phyloP scores from a whole-genome alignment of 176 grass and related monocot genomes.

The Lolium perenne region DNA sequence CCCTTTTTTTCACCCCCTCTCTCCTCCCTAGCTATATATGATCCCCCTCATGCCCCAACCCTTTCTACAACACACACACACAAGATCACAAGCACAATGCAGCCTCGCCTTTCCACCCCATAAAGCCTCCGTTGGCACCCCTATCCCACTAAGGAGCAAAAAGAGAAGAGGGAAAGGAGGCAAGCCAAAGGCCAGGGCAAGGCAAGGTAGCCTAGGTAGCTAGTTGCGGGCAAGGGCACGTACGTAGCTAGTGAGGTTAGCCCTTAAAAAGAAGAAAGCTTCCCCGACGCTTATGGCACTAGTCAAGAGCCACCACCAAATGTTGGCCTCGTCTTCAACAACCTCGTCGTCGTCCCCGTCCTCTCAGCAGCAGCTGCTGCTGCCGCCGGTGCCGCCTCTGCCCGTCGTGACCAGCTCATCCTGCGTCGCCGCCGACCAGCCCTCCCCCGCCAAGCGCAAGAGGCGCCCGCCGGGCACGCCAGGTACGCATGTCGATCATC shows the following conservation, averaged over 20 bases:
- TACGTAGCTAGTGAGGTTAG: slow-evolving; percentile 21
- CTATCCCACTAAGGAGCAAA: slow-evolving; percentile 73
- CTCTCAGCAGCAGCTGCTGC: slow-evolving; percentile 6
- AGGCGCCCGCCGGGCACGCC: slow-evolving; percentile 75
- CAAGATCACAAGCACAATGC: slow-evolving; percentile 38
- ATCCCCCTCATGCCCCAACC: slow-evolving; percentile 54
- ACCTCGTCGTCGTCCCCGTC: slow-evolving; percentile 50
- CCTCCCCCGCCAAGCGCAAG: slow-evolving; percentile 76
- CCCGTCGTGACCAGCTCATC: not conserved
- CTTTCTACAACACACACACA: slow-evolving; percentile 47
- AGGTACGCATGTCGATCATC: slow-evolving; percentile 44
- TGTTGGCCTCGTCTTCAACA: slow-evolving; percentile 64
- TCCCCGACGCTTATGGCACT: slow-evolving; percentile 54
- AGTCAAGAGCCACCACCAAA: slow-evolving; percentile 73
- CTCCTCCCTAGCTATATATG: slow-evolving; percentile 53
- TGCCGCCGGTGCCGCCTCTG: not conserved
- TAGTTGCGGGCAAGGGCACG: not conserved
- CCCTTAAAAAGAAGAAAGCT: slow-evolving; percentile 45
- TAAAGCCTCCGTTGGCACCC: slow-evolving; percentile 70
- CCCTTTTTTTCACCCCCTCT: slow-evolving; percentile 45
- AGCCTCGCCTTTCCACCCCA: slow-evolving; percentile 62
- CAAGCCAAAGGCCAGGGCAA: slow-evolving; percentile 18
- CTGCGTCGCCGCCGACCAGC: slow-evolving; percentile 36
- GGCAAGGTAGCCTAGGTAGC: not conserved
- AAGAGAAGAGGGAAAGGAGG: slow-evolving; percentile 49